These are phyloP conservation scores for Cladorrhinum sp. DNA, from an alignment of 2,329 filamentous ascomycete species.

Conservation along the genomic window DNA sequence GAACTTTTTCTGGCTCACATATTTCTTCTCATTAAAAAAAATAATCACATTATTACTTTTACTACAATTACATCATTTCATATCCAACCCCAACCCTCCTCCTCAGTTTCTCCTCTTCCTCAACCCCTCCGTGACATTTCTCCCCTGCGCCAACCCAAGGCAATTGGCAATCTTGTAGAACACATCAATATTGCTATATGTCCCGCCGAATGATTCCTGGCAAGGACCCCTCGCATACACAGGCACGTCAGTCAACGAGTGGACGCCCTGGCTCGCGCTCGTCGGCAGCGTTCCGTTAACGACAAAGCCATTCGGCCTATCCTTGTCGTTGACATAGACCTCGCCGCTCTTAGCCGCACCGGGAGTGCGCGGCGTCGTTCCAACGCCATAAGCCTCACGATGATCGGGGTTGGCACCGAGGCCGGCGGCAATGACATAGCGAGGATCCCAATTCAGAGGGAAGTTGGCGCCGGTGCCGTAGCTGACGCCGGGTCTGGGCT, in stretches of 20 bases:
- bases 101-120: not conserved
- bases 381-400: slow-evolving; percentile 72
- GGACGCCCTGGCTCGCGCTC: slow-evolving; percentile 63
- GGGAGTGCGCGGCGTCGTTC: slow-evolving; percentile 60
- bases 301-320: slow-evolving; percentile 64
- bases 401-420: slow-evolving; percentile 69
- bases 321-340: slow-evolving; percentile 65
- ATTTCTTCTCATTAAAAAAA: not conserved
- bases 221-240: slow-evolving; percentile 64
- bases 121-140: slow-evolving; percentile 27
- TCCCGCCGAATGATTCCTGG: slow-evolving; percentile 70
- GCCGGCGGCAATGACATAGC: slow-evolving; percentile 75
- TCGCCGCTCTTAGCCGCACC: slow-evolving; percentile 55
- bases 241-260: slow-evolving; percentile 74
- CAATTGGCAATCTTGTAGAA: slow-evolving; percentile 73
- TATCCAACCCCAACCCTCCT: not conserved
- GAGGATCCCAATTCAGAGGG: slow-evolving; percentile 79
- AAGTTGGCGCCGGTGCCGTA: slow-evolving; percentile 75
- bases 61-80: not conserved
- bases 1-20: not conserved
- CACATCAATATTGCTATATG: slow-evolving; percentile 68
- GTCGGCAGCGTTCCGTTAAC: slow-evolving; percentile 73
- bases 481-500: slow-evolving; percentile 53
- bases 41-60: not conserved
- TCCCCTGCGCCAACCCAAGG: slow-evolving; percentile 50